phyloP scores from a whole-genome alignment of 768 basidiomycete species.

The Neoboletus brunneissimus region DNA sequence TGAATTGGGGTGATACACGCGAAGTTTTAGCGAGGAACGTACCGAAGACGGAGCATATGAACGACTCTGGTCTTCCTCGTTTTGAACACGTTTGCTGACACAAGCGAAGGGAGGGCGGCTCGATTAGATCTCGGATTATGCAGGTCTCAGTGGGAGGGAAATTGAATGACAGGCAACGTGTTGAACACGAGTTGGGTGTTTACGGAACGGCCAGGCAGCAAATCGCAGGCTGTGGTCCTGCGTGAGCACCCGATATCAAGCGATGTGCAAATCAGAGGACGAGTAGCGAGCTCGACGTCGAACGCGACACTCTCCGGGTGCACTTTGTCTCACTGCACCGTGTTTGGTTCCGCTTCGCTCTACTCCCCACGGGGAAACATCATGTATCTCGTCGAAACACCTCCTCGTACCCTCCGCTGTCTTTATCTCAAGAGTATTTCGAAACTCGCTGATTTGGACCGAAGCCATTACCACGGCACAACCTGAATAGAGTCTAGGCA shows the following conservation, averaged over 20 bases:
- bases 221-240: not conserved
- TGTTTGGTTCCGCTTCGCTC: not conserved
- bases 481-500: not conserved
- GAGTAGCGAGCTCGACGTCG: constrained; percentile 1
- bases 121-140: constrained; percentile 29
- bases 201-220: constrained; percentile 25
- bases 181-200: constrained; percentile 62
- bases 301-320: not conserved
- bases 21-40: constrained; percentile 37
- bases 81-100: constrained; percentile 63
- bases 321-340: not conserved
- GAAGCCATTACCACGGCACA: constrained; percentile 1
- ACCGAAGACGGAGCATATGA: constrained; percentile 82
- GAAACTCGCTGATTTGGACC: not conserved
- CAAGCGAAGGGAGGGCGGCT: constrained; percentile 28
- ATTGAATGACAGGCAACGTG: constrained; percentile 60
- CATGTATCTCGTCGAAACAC: not conserved
- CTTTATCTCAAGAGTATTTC: constrained; percentile 1
- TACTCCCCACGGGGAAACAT: not conserved
- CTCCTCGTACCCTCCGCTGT: not conserved
- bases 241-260: not conserved
- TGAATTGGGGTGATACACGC: constrained; percentile 27
- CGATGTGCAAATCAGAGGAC: not conserved
- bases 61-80: constrained; percentile 45
- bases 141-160: constrained; percentile 23